Evolutionary conservation across 805 yeast species (phyloP).

Genomic region (Blastobotrys robertii): DNA sequence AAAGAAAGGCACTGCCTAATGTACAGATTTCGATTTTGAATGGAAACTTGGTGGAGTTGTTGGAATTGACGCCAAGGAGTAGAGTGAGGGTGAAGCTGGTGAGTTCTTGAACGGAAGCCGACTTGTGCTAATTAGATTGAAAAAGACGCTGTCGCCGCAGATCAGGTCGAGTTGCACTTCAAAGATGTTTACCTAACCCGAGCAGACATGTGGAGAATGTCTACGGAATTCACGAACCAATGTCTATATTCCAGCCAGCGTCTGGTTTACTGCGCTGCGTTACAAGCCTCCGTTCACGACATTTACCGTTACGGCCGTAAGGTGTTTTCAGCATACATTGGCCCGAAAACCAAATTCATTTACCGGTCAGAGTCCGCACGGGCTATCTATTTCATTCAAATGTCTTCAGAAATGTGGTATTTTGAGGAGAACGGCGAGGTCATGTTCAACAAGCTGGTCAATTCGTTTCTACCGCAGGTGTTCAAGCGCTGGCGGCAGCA

Average conservation of each 20-base stretch:
- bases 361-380: slow-evolving; percentile 89
- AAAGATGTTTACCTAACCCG: slow-evolving; percentile 75
- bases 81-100: slow-evolving; percentile 47
- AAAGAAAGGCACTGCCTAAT: slow-evolving; percentile 14
- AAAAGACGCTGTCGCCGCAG: slow-evolving; percentile 47
- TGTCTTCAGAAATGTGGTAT: slow-evolving; percentile 95
- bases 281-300: slow-evolving; percentile 55
- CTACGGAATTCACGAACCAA: slow-evolving; percentile 47
- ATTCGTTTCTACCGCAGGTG: slow-evolving; percentile 83
- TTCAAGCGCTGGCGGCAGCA: slow-evolving; percentile 79
- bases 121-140: neutral
- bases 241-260: slow-evolving; percentile 64
- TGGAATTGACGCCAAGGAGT: slow-evolving; percentile 61
- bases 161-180: slow-evolving; percentile 69
- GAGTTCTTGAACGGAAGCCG: neutral
- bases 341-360: slow-evolving; percentile 62
- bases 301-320: slow-evolving; percentile 60
- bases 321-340: slow-evolving; percentile 66
- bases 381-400: slow-evolving; percentile 72
- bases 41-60: slow-evolving; percentile 14
- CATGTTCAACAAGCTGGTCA: slow-evolving; percentile 83
- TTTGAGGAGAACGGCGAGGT: slow-evolving; percentile 95
- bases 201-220: slow-evolving; percentile 87
- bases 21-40: slow-evolving; percentile 16
- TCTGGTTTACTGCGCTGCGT: slow-evolving; percentile 49